Evolutionary conservation across 1,284 basidiomycete genomes (phyloP).

Genomic region (Neonothopanus nambi): DNA sequence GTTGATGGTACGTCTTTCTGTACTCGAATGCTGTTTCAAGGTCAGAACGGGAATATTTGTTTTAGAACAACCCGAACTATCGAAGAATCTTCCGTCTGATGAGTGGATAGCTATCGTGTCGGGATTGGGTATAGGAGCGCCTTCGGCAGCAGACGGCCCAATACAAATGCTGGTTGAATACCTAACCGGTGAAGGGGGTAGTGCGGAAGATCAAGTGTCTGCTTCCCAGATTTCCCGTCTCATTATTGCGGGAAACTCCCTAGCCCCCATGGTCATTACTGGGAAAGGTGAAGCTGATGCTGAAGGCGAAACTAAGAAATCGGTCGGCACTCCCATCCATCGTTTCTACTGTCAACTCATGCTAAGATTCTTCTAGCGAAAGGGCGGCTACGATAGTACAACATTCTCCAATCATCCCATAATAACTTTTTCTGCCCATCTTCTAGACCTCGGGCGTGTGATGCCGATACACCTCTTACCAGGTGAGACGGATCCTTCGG

Average conservation of each 20-base stretch:
- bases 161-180: slow-evolving; percentile 86
- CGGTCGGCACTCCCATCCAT: slow-evolving; percentile 41
- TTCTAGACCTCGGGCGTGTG: slow-evolving; percentile 71
- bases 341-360: not conserved
- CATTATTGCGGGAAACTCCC: slow-evolving; percentile 85
- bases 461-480: slow-evolving; percentile 85
- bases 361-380: slow-evolving; percentile 40
- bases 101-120: slow-evolving; percentile 85
- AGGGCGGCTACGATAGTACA: slow-evolving; percentile 59
- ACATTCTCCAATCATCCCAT: slow-evolving; percentile 78
- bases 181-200: slow-evolving; percentile 83
- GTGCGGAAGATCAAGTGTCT: slow-evolving; percentile 59
- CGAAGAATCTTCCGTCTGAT: slow-evolving; percentile 34
- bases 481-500: slow-evolving; percentile 86
- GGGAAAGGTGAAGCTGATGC: slow-evolving; percentile 33
- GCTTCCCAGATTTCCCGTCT: slow-evolving; percentile 78
- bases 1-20: slow-evolving; percentile 42
- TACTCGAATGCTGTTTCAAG: slow-evolving; percentile 12
- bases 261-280: slow-evolving; percentile 50
- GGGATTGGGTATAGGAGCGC: slow-evolving; percentile 73
- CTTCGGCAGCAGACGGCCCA: slow-evolving; percentile 67
- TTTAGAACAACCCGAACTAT: slow-evolving; percentile 2
- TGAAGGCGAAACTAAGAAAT: slow-evolving; percentile 52
- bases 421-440: slow-evolving; percentile 65
- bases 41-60: not conserved